A percentile compares a stretch with the other conserved stretches of the same genome.
phyloP scores from a whole-genome alignment of 2,329 filamentous ascomycete species.

The Pleurostoma richardsiae region DNA sequence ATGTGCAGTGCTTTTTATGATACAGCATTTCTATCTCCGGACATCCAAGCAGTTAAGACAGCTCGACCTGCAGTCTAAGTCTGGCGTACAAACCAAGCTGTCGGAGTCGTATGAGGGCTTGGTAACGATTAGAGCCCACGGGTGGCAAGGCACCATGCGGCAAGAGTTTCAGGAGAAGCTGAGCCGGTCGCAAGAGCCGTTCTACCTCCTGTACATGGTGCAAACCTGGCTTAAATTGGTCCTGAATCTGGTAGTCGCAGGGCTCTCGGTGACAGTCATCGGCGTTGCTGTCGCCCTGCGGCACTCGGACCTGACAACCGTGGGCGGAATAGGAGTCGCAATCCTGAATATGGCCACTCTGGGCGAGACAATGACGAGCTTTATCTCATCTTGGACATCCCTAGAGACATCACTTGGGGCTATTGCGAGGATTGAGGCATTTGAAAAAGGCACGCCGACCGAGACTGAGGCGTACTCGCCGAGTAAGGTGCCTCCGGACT shows the following conservation, averaged over 20 bases:
- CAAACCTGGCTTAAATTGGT: conserved; percentile 50
- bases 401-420: conserved; percentile 19
- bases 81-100: conserved; percentile 39
- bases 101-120: conserved; percentile 35
- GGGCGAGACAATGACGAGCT: conserved; percentile 14
- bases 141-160: conserved; percentile 27
- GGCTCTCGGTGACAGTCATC: conserved; percentile 37
- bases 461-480: background rate
- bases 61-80: conserved; percentile 40
- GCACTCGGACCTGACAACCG: conserved; percentile 21
- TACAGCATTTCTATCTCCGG: conserved; percentile 38
- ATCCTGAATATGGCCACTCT: conserved; percentile 25
- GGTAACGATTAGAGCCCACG: conserved; percentile 37
- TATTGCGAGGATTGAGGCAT: conserved; percentile 15
- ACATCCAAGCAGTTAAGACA: conserved; percentile 42
- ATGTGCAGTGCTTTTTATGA: conserved; percentile 25
- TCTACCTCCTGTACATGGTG: conserved; percentile 45
- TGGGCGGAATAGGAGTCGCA: conserved; percentile 28
- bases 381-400: conserved; percentile 18
- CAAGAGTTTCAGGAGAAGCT: conserved; percentile 30
- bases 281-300: conserved; percentile 31
- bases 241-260: conserved; percentile 44
- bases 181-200: conserved; percentile 45
- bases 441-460: conserved; percentile 3
- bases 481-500: background rate